phyloP scores from a whole-genome alignment of 1,139 yeast genomes.

The Candida neerlandica region DNA sequence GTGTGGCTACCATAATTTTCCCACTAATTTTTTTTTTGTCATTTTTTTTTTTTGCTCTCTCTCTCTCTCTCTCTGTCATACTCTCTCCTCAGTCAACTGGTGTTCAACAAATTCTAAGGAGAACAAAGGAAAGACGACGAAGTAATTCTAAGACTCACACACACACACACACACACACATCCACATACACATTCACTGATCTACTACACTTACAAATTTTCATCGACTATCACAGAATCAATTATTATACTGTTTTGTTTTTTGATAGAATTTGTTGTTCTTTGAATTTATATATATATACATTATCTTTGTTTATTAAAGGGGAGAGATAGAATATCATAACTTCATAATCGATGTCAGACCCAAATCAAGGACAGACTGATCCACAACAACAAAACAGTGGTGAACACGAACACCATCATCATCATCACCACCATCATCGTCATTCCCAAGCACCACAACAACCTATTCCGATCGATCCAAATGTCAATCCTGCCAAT shows the following conservation, averaged over 20 bases:
- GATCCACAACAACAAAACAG: constrained; percentile 13
- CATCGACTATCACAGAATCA: background rate
- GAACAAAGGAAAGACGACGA: constrained; percentile 1
- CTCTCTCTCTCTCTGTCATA: background rate
- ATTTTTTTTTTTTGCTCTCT: background rate
- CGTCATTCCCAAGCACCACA: constrained; percentile 18
- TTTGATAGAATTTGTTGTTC: background rate
- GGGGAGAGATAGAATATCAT: background rate
- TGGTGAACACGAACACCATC: constrained; percentile 5
- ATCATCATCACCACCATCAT: constrained; percentile 12
- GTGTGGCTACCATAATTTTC: background rate
- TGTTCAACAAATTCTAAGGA: constrained; percentile 1
- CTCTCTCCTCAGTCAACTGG: background rate
- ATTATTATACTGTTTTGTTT: background rate
- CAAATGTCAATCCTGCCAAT: constrained; percentile 41
- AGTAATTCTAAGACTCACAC: background rate
- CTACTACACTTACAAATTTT: too few species aligned
- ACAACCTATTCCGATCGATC: constrained; percentile 25
- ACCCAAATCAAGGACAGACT: constrained; percentile 11
- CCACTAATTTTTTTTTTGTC: background rate
- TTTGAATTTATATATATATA: background rate
- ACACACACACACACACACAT: background rate
- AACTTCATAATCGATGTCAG: background rate
- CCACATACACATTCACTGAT: too few species aligned
- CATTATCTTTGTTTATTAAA: background rate